Evolutionary conservation across 371 early-diverging fungal species (phyloP), one percentile per base, ranked within the genome.

Genomic region (Mucor indicus): DNA sequence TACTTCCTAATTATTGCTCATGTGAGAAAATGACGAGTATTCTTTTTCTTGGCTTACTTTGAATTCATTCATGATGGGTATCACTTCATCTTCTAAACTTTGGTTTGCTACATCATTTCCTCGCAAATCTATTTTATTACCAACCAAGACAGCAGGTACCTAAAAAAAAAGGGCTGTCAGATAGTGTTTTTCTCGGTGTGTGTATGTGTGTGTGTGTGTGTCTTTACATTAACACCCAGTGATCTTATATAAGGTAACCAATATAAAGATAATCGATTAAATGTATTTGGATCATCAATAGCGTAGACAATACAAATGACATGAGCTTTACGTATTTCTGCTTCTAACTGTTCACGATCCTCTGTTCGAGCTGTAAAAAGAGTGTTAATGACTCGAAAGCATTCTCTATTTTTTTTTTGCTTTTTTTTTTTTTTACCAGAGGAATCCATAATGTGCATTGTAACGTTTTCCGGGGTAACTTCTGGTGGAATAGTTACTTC

Each of bases 401-500:
- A 33, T 33, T 4, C 9, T 11, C 23, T 38, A 16, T 8, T 30
- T 48, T 8, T 40, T 4, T 23, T 33, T 25, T 27, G 4, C n/a
- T 16, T 24, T 44, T 12, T 41, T 29, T 20, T 4, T 11, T 4
- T 11, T 36, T 42, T 77, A 86, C 88, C 81, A 39, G 96, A 93
- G 17, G 96, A 92, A 66, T 98, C 98, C 44, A 95, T 92, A 44
- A 98, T 93, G 60, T 92, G 90, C 22, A 96, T 95, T 15, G 94
- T 95, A 19, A 94, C 93, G 50, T 93, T 91, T 60, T 96, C 98
- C 2, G 92, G 88, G 25, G 97, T 95, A 63, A 95, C 91, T 60
- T 96, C 96, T 40, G 97, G 94, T 23, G 98, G 98, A 50, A 98
- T 96, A 13, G 96, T 95, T 27, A 96, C 95, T 65, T 95, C 98